Base-by-base conservation (phyloP, 2,329 filamentous ascomycete species). In the Thielaviopsis cerberus region DNA sequence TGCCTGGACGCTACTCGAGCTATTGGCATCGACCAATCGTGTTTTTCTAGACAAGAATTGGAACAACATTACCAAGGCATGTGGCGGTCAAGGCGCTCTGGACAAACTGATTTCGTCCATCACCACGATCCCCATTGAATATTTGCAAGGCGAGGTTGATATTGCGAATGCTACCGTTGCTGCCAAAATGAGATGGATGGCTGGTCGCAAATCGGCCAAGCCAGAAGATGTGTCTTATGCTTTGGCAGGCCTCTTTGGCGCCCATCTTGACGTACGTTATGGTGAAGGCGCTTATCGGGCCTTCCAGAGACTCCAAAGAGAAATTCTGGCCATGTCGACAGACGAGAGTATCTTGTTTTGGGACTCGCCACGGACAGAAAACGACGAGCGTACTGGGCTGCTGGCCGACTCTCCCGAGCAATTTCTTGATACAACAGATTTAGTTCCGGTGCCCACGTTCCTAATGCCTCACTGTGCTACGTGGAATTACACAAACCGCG, bases 261-360 rank as follows among this genome's bases (percentile, higher is more conserved):
- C 70, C 23, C 66, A 64, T 23, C 67, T 70, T 62, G 64, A 67
- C 4, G 53, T 69, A 45, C 61, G 69, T 1, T 68, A 69, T 24
- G 67, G 68, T 6, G 68, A 70, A 54, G 67, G 67, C 15, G 54
- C 51, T 7, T 62, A 62, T 48, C 54, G 53, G 11, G 65, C 67
- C 1, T 69, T 68, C 51, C 45, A 62, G 30, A 58, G 67, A 15
- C 64, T 69, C 1, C 65, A 68, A 55, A 59, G 66, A 17, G 64
- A 66, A 24, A 69, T 70, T 23, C 63, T 69, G 25, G 63, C 61
- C 48, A 54, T 50, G 4, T 62, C 62, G 1, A 59, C 63, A 17
- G 67, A 69, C 30, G 62, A 67, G 23, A 64, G 64, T 10, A 52
- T 68, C 1, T 65, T 68, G 50, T 63, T 65, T 2, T 68, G 67